Percentiles rank a stretch among this genome's conserved stretches.
These are phyloP conservation scores for Echinochloa phyllopogon DNA, from an alignment of 176 grass and related monocot genomes.

Conservation along the genomic window DNA sequence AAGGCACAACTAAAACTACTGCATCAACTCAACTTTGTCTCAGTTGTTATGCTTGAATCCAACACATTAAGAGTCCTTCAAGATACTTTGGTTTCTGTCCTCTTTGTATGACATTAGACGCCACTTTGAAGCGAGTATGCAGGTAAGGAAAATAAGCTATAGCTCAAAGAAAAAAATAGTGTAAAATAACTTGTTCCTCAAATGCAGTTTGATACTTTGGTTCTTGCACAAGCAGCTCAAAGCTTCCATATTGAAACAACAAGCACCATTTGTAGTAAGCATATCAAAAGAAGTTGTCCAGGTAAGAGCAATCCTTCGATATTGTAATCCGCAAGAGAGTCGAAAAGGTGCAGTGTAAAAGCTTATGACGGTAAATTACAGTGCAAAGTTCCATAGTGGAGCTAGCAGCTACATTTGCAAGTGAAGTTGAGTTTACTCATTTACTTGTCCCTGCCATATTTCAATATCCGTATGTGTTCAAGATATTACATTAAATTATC, in stretches of 20 bases:
- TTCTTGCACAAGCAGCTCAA: constrained; percentile 8
- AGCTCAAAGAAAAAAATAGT: neutral
- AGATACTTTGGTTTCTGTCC: neutral
- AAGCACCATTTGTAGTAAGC: neutral
- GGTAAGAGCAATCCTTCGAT: neutral
- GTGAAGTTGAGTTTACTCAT: neutral
- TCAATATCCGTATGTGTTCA: neutral
- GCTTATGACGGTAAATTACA: constrained; percentile 15
- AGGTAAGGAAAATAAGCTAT: neutral
- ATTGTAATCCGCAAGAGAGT: constrained; percentile 6
- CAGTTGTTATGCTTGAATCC: neutral
- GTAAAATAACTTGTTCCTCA: neutral
- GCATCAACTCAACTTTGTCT: neutral
- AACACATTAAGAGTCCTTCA: constrained; percentile 1
- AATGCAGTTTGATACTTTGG: constrained; percentile 21
- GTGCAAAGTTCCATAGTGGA: neutral
- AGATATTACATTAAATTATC: constrained; percentile 42
- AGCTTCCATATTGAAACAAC: constrained; percentile 4
- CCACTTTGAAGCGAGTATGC: neutral
- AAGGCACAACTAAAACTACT: neutral
- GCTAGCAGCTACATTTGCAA: neutral
- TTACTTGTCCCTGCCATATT: neutral
- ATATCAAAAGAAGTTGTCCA: constrained; percentile 1
- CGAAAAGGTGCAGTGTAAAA: neutral
- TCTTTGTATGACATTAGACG: neutral